Percentiles rank a stretch among this genome's conserved stretches.
phyloP scores from a whole-genome alignment of 306 rosid genomes.

The Mimosa pudica region DNA sequence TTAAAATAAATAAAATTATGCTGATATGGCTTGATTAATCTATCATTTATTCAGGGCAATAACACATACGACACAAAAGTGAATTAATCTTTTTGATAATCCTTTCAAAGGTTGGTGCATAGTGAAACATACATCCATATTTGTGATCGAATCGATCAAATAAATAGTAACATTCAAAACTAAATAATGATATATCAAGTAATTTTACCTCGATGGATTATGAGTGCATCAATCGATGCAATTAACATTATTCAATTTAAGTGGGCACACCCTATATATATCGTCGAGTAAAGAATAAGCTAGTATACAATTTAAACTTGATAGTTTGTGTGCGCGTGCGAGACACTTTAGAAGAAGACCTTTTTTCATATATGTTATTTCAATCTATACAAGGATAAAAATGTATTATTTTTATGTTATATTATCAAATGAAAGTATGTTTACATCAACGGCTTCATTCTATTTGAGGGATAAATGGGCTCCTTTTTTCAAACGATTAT shows the following conservation, averaged over 20 bases:
- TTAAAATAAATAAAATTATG: neutral
- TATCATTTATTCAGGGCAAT: neutral
- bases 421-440: neutral
- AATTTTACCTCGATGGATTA: neutral
- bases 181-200: neutral
- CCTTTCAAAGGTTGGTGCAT: neutral
- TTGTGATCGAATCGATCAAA: neutral
- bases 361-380: no score
- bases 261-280: slow-evolving; percentile 18
- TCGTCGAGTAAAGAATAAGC: neutral
- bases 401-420: neutral
- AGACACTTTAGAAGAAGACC: neutral
- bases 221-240: neutral
- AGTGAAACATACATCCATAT: neutral
- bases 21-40: neutral
- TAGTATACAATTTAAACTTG: neutral
- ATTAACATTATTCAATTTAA: neutral
- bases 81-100: neutral
- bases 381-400: neutral
- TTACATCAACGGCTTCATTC: no score
- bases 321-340: neutral
- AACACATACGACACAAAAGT: neutral
- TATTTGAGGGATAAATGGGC: no score
- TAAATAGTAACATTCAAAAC: neutral
- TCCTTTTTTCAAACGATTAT: no score